Percentiles rank a stretch among this genome's conserved stretches.
phyloP scores from a whole-genome alignment of 352 stramenopile species.

The Phytophthora colocasiae region DNA sequence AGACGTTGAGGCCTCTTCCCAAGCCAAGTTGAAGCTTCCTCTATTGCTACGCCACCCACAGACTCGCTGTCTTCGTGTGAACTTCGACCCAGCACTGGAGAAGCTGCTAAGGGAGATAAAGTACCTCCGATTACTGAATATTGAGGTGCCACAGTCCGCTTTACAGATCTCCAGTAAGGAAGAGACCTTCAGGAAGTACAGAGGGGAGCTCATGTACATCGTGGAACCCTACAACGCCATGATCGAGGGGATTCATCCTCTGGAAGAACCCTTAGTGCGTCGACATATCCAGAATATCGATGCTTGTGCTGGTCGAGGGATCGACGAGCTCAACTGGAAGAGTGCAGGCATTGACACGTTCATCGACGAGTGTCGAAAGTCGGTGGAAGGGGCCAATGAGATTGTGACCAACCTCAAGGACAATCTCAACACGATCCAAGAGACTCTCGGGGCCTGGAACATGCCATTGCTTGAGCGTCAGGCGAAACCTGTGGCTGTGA shows the following conservation, averaged over 20 bases:
- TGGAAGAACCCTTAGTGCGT: constrained; percentile 96
- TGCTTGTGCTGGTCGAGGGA: constrained; percentile 91
- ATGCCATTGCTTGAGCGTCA: constrained; percentile 95
- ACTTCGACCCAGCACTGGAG: constrained; percentile 98
- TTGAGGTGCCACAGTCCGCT: constrained; percentile 95
- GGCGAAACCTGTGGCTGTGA: constrained; percentile 95
- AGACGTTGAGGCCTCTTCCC: constrained; percentile 95
- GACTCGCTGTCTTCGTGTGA: constrained; percentile 94
- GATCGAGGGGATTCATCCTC: constrained; percentile 95
- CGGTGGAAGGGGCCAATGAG: constrained; percentile 91
- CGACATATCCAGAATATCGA: constrained; percentile 98
- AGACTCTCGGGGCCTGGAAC: constrained; percentile 94
- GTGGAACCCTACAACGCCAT: constrained; percentile 98
- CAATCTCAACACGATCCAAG: constrained; percentile 95
- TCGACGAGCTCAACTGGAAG: constrained; percentile 97
- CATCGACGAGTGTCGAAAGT: constrained; percentile 92
- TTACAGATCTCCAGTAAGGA: constrained; percentile 96
- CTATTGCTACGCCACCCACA: constrained; percentile 92
- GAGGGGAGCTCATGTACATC: constrained; percentile 97
- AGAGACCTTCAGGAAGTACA: constrained; percentile 97
- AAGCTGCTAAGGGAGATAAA: constrained; percentile 98
- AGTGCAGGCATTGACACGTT: constrained; percentile 93
- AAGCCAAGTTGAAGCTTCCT: constrained; percentile 96
- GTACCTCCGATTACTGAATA: constrained; percentile 95
- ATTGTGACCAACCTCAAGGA: constrained; percentile 97